phyloP scores from a whole-genome alignment of 2,329 filamentous ascomycete genomes.

The Penicillium sumatraense region DNA sequence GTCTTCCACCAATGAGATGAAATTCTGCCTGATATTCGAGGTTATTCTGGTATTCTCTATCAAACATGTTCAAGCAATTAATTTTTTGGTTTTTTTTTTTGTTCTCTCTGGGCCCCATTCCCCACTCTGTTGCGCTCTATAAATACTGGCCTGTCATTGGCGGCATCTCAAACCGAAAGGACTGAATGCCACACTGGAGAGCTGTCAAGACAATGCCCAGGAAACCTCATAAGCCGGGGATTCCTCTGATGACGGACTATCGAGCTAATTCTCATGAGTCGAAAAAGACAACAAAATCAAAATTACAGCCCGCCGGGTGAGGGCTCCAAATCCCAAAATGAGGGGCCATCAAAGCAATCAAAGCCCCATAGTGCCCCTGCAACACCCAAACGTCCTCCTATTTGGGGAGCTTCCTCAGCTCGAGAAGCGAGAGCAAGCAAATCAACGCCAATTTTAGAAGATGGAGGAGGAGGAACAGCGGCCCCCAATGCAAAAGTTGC shows the following conservation, averaged over 20 bases:
- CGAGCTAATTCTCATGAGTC: conserved; percentile 17
- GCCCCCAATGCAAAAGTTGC: conserved; percentile 27
- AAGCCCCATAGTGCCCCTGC: conserved; percentile 21
- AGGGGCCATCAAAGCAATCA: conserved; percentile 4
- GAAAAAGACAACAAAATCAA: conserved; percentile 14
- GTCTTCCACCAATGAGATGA: neutral
- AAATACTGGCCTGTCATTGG: conserved; percentile 21
- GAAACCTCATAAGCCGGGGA: conserved; percentile 2
- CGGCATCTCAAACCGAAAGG: conserved; percentile 22
- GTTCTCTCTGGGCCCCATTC: conserved; percentile 8
- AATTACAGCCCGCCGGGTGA: conserved; percentile 11
- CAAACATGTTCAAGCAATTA: neutral
- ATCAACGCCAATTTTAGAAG: conserved; percentile 11
- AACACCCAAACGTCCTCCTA: conserved; percentile 13
- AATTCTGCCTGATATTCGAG: neutral
- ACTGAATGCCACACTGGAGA: conserved; percentile 16
- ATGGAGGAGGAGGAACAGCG: neutral
- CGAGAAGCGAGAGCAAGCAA: conserved; percentile 8
- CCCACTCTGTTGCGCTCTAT: conserved; percentile 18
- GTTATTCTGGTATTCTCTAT: neutral
- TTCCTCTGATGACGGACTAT: neutral
- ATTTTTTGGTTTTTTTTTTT: conserved; percentile 1
- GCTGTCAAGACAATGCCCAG: conserved; percentile 7
- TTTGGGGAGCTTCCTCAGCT: conserved; percentile 3
- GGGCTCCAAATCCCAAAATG: conserved; percentile 10